phyloP scores from a whole-genome alignment of 805 yeast species.

The Metschnikowia reukaufii region DNA sequence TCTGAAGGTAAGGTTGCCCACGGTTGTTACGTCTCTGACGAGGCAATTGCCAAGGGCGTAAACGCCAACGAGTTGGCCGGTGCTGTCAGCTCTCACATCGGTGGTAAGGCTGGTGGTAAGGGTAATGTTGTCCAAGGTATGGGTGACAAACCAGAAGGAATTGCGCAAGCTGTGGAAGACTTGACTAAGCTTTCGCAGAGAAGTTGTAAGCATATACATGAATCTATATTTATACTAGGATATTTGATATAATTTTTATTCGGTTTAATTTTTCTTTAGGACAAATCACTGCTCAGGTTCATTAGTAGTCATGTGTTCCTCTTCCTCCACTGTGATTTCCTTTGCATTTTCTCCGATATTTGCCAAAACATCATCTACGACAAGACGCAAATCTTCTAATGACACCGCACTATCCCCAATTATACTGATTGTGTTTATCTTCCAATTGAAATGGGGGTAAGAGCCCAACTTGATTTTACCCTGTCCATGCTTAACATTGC shows the following conservation, averaged over 20 bases:
- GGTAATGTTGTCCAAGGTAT: slow-evolving; percentile 96
- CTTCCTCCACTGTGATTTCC: slow-evolving; percentile 59
- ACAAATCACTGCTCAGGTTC: slow-evolving; percentile 12
- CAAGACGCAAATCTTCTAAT: slow-evolving; percentile 31
- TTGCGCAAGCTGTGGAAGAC: slow-evolving; percentile 71
- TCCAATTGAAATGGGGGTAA: slow-evolving; percentile 73
- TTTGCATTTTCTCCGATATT: slow-evolving; percentile 51
- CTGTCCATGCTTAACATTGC: slow-evolving; percentile 29
- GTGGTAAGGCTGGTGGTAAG: slow-evolving; percentile 99
- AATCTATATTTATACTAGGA: slow-evolving; percentile 1
- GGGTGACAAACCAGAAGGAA: slow-evolving; percentile 77
- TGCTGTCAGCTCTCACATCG: slow-evolving; percentile 69
- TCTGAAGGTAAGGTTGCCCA: slow-evolving; percentile 79
- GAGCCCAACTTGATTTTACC: slow-evolving; percentile 69
- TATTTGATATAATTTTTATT: background rate
- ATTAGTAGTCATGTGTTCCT: slow-evolving; percentile 44
- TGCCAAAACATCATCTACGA: slow-evolving; percentile 48
- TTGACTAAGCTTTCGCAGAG: slow-evolving; percentile 60
- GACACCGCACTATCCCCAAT: slow-evolving; percentile 52
- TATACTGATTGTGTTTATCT: slow-evolving; percentile 69
- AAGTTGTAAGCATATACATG: slow-evolving; percentile 41
- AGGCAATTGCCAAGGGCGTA: slow-evolving; percentile 65
- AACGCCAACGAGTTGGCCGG: slow-evolving; percentile 75
- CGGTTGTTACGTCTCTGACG: slow-evolving; percentile 84
- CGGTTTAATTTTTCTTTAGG: too few relatives aligned